Conservation (phyloP, 345 rosid species). For the Rhodomyrtus tomentosa region DNA sequence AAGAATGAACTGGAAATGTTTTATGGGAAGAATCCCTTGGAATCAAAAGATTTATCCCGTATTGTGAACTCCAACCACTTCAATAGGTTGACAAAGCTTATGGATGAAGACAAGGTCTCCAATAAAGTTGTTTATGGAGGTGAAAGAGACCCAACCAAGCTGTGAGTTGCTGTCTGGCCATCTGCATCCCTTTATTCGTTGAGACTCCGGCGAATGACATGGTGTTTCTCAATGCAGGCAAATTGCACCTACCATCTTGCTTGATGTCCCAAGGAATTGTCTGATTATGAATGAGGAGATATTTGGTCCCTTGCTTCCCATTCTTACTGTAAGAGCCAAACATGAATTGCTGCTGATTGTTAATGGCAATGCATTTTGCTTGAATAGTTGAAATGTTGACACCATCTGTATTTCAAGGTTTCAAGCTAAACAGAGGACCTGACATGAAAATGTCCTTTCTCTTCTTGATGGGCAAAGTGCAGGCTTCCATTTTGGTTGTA, state of each 20-base stretch:
- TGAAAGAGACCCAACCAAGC: conserved; percentile 44
- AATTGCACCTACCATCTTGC: conserved; percentile 81
- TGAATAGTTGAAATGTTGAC: neutral
- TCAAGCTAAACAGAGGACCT: neutral
- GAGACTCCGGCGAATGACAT: neutral
- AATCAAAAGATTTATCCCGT: conserved; percentile 75
- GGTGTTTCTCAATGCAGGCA: conserved; percentile 23
- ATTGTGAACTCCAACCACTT: conserved; percentile 80
- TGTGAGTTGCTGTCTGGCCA: conserved; percentile 37
- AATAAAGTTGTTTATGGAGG: conserved; percentile 76
- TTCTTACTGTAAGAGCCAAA: conserved; percentile 37
- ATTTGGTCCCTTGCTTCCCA: conserved; percentile 95
- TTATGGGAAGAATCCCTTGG: conserved; percentile 70
- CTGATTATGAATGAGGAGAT: conserved; percentile 84
- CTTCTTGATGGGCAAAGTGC: neutral
- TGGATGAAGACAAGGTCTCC: conserved; percentile 84
- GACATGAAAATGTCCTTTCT: neutral
- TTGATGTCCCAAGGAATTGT: conserved; percentile 73
- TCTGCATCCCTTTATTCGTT: neutral
- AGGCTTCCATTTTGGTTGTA: neutral
- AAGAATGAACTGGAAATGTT: conserved; percentile 53
- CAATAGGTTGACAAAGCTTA: conserved; percentile 51
- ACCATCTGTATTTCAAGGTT: neutral
- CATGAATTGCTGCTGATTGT: neutral
- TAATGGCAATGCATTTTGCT: neutral